Percentiles rank a stretch among this genome's conserved stretches.
Evolutionary conservation across 2,329 filamentous ascomycete genomes (phyloP).

Genomic region (Cladosporium colombiae): DNA sequence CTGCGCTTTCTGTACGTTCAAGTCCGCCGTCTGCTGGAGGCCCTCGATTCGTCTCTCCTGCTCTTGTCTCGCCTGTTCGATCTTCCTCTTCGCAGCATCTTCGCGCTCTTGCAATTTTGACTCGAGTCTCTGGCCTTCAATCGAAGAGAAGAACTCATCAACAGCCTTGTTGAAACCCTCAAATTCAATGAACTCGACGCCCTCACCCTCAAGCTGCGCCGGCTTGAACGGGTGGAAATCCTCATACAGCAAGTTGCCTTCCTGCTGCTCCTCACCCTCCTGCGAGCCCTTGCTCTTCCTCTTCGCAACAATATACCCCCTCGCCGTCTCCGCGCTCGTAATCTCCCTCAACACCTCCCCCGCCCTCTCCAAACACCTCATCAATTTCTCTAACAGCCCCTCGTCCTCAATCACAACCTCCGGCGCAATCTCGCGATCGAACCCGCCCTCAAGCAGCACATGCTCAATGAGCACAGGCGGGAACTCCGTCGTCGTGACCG

Average conservation of each 20-base stretch:
- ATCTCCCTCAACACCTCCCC: constrained; percentile 69
- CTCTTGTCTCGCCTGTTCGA: constrained; percentile 80
- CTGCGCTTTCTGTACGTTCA: constrained; percentile 84
- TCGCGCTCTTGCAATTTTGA: constrained; percentile 81
- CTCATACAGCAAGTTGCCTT: constrained; percentile 68
- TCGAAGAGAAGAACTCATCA: constrained; percentile 94
- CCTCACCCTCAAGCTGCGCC: constrained; percentile 70
- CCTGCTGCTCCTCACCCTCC: constrained; percentile 39
- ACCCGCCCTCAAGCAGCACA: constrained; percentile 67
- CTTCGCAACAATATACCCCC: constrained; percentile 87
- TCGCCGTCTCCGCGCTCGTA: constrained; percentile 64
- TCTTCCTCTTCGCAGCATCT: constrained; percentile 74
- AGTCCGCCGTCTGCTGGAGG: constrained; percentile 74
- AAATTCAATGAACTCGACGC: constrained; percentile 71
- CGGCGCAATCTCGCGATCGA: constrained; percentile 68
- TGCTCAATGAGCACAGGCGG: constrained; percentile 88
- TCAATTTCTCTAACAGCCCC: constrained; percentile 63
- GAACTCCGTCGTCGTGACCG: constrained; percentile 81
- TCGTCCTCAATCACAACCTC: constrained; percentile 70
- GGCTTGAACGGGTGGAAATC: constrained; percentile 95
- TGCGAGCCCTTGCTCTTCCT: constrained; percentile 38
- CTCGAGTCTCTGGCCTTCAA: constrained; percentile 90
- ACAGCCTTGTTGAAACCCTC: constrained; percentile 89
- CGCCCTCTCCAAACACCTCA: constrained; percentile 69
- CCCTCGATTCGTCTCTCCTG: constrained; percentile 84